phyloP scores from a whole-genome alignment of 805 yeast genomes.

The Candida boidinii region DNA sequence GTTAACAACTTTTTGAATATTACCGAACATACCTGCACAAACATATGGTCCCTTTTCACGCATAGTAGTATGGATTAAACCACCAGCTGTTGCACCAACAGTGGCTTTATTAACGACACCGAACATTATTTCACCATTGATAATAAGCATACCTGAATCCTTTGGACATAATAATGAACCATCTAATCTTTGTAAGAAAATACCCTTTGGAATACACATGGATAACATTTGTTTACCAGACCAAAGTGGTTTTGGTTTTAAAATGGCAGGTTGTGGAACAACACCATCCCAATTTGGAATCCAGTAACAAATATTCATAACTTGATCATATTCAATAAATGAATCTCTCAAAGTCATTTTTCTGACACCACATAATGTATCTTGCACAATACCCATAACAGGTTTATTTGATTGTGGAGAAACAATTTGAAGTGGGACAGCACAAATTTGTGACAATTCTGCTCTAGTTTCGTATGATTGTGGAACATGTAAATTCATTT shows the following conservation, averaged over 20 bases:
- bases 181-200: conserved; percentile 88
- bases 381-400: conserved; percentile 99
- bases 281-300: conserved; percentile 98
- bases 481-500: conserved; percentile 98
- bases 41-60: conserved; percentile 92
- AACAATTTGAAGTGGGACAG: conserved; percentile 95
- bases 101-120: conserved; percentile 98
- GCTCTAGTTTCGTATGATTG: conserved; percentile 98
- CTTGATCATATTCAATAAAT: conserved; percentile 86
- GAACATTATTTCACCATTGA: conserved; percentile 92
- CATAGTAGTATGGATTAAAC: conserved; percentile 93
- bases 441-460: conserved; percentile 88
- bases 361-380: conserved; percentile 94
- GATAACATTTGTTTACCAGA: conserved; percentile 93
- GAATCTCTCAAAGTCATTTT: conserved; percentile 89
- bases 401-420: conserved; percentile 99
- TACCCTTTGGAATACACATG: conserved; percentile 91
- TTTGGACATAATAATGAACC: conserved; percentile 81
- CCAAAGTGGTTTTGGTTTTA: conserved; percentile 96
- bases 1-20: conserved; percentile 90
- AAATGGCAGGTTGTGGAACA: conserved; percentile 88
- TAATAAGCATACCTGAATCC: conserved; percentile 92
- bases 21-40: conserved; percentile 86
- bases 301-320: conserved; percentile 95
- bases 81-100: conserved; percentile 98